Percentiles rank a stretch among this genome's conserved stretches.
These are phyloP conservation scores for Protoeuglena noctilucae DNA, from an alignment of 139 green algal species.

Conservation along the genomic window DNA sequence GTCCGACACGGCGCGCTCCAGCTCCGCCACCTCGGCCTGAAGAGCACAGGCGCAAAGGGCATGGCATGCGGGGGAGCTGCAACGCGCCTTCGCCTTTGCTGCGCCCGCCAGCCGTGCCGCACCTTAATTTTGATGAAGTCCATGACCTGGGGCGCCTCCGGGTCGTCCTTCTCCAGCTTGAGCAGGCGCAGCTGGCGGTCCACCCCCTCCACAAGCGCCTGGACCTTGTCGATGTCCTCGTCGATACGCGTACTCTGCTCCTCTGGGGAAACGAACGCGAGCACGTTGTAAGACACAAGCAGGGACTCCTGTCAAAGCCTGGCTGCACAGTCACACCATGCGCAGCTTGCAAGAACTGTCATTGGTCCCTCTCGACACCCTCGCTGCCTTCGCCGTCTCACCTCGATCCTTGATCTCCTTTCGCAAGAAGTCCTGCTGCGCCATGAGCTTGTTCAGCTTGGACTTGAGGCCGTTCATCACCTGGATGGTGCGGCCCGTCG, in stretches of 20 bases:
- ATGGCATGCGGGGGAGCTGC: too few relatives aligned
- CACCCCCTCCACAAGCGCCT: background rate
- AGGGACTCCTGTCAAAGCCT: background rate
- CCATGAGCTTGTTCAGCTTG: constrained; percentile 25
- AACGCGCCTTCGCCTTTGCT: too few relatives aligned
- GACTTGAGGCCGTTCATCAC: constrained; percentile 54
- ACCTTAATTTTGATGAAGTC: constrained; percentile 75
- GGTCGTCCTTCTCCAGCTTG: background rate
- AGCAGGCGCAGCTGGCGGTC: background rate
- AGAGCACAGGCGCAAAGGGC: too few relatives aligned
- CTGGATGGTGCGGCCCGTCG: constrained; percentile 48
- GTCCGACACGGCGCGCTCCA: constrained; percentile 42
- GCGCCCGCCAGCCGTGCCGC: too few relatives aligned
- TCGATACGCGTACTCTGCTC: background rate
- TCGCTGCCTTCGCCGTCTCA: too few relatives aligned
- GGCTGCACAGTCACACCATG: background rate
- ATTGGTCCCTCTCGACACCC: too few relatives aligned
- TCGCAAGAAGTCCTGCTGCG: constrained; percentile 18
- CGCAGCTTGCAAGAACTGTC: too few relatives aligned
- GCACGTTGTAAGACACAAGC: background rate
- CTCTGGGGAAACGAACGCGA: constrained; percentile 7
- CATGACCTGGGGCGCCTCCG: constrained; percentile 52
- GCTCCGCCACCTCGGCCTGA: constrained; percentile 34
- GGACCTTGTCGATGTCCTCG: background rate
- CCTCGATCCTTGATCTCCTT: constrained; percentile 24